Base-by-base conservation (phyloP, 2,329 filamentous ascomycete species). In the Apiospora marii region DNA sequence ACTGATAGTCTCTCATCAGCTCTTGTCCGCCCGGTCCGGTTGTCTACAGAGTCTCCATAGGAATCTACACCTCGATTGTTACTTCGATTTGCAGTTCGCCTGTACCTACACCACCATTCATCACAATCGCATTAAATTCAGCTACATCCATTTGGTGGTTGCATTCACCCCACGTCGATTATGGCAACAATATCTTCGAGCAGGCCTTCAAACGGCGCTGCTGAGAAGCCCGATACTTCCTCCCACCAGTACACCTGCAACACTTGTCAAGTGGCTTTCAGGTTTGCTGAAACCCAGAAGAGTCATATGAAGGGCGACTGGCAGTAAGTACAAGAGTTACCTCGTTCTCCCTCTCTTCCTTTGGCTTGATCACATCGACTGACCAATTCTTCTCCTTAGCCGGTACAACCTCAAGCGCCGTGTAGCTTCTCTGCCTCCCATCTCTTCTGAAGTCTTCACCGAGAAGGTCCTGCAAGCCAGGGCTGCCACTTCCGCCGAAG, bases 241-340 rank as follows among this genome's bases (percentile, higher is more conserved):
- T 88, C 92, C 37, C 94, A 98, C 81, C 96, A 96, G 1, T 99
- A 96, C 85, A 98, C 96, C 72, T 99, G 96, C 91, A 99, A 98
- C 84, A 96, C 95, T 73, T 99, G 96, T 81, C 94, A 98, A 82
- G 95, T 99, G 78, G 96, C 96, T 70, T 99, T 98, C 85, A 92
- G 96, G 76, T 95, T 94, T 81, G 95, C 94, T 82, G 96, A 98
- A 81, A 88, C 97, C 72, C 96, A 99, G 85, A 92, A 96, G 82
- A 92, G 91, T 49, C 96, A 99, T 82, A 99, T 99, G 96, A 95
- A 96, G 83, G 96, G 93, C 78, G 96, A 99, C 85, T 99, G 96
- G 96, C 96, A 99, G 93, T 96, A 88, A 85, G 94, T 92, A 6
- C n/a, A 41, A n/a, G 12, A 14, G 8, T 8, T 22, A 8, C 3